phyloP scores from a whole-genome alignment of 768 basidiomycete genomes.

The Mycena amicta region DNA sequence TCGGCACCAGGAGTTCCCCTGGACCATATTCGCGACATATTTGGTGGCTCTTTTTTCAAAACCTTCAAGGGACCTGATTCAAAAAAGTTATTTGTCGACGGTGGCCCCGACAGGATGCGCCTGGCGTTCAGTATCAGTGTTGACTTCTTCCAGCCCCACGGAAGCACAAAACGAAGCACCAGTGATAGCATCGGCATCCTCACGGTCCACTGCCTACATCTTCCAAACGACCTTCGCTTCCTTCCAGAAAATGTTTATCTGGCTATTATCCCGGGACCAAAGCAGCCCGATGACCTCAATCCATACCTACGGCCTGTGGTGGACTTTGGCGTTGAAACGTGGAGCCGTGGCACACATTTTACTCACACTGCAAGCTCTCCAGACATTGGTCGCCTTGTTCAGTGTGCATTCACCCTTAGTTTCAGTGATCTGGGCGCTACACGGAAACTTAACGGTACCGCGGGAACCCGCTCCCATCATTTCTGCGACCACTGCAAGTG shows the following conservation, averaged over 20 bases:
- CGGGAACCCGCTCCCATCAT: conserved; percentile 13
- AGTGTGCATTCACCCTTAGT: conserved; percentile 6
- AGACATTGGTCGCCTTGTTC: background rate
- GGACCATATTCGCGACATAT: conserved; percentile 15
- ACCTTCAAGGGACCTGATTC: conserved; percentile 27
- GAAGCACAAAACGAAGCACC: conserved; percentile 11
- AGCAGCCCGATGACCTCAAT: conserved; percentile 26
- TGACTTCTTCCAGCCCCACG: conserved; percentile 30
- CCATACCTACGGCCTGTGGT: conserved; percentile 26
- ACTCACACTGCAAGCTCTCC: background rate
- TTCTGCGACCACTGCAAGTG: conserved; percentile 29
- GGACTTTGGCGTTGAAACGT: conserved; percentile 18
- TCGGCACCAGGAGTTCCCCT: background rate
- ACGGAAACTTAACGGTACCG: conserved; percentile 24
- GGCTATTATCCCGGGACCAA: conserved; percentile 27
- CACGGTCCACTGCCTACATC: conserved; percentile 28
- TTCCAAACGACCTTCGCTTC: conserved; percentile 28
- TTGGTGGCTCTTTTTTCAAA: conserved; percentile 25
- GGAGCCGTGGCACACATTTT: conserved; percentile 4
- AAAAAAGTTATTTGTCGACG: conserved; percentile 13
- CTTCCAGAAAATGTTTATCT: conserved; percentile 30
- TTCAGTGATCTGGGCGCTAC: conserved; percentile 29
- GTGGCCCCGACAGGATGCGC: conserved; percentile 8
- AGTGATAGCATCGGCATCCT: conserved; percentile 26
- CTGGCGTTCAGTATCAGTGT: conserved; percentile 23